These are phyloP conservation scores for Hericium erinaceus DNA, from an alignment of 768 basidiomycete genomes.

Conservation along the genomic window DNA sequence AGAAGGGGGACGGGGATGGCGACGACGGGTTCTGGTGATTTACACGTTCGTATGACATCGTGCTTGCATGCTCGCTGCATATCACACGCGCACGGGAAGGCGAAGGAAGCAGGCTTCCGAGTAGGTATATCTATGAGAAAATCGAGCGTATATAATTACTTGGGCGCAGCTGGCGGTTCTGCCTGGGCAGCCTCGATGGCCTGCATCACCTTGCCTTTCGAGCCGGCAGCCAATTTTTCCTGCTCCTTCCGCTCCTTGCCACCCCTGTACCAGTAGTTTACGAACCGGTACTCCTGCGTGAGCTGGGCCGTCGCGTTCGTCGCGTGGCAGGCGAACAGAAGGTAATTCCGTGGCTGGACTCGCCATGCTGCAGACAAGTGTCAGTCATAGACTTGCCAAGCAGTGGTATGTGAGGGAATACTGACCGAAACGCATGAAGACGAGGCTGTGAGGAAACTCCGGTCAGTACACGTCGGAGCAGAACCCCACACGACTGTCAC, in stretches of 20 bases:
- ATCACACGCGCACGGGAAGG: too few species aligned
- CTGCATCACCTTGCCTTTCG: constrained; percentile 34
- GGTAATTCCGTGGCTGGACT: constrained; percentile 92
- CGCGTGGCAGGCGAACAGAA: constrained; percentile 87
- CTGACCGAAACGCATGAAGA: constrained; percentile 93
- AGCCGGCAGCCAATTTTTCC: constrained; percentile 3
- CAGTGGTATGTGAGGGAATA: background rate
- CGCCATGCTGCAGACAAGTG: constrained; percentile 61
- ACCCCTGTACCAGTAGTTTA: constrained; percentile 86
- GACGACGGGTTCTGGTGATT: constrained; percentile 75
- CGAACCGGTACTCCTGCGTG: constrained; percentile 75
- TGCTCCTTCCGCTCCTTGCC: constrained; percentile 63
- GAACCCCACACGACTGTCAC: constrained; percentile 25
- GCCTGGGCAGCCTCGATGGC: constrained; percentile 35
- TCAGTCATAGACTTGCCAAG: background rate
- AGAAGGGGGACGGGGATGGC: constrained; percentile 46
- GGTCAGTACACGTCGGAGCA: background rate
- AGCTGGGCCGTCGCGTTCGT: constrained; percentile 87
- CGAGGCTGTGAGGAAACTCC: constrained; percentile 30
- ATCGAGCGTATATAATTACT: constrained; percentile 2
- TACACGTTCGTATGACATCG: too few species aligned
- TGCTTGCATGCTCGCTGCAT: background rate
- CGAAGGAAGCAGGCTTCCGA: constrained; percentile 1
- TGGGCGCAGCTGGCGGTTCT: background rate
- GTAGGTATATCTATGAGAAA: constrained; percentile 8